Evolutionary conservation across 164 flowering plant genomes (phyloP), one percentile per base, ranked within the genome.

Genomic region (Protea cynaroides): DNA sequence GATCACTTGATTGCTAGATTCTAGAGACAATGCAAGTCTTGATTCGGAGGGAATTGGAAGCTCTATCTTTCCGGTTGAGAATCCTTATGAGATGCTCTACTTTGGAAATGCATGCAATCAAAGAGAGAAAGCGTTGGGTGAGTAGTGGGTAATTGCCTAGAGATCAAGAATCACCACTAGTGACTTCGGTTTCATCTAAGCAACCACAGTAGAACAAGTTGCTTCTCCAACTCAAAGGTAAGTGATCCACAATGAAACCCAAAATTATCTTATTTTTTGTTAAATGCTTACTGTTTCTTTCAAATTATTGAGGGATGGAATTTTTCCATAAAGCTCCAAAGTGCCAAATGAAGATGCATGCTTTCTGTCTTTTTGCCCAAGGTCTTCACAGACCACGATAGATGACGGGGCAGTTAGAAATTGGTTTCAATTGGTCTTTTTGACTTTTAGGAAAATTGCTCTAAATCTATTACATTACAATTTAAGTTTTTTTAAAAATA

Each of bases 41-140:
- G 79, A 64, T 43, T 40, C 65, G 38, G 75, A n/a, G 59, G 71
- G 47, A 2, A 36, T 22, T 56, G 71, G 49, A 2, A 36, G 40
- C 59, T 69, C 63, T 53, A 66, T 51, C 24, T 75, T 67, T 71
- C 56, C 78, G 18, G 13, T 64, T 29, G 69, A 54, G 8, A 74
- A 73, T 34, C 56, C 83, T 50, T 73, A 80, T 8, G 76, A 76
- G 46, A 84, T 85, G 89, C 80, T 85, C 14, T 84, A 90, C 62
- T 87, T 87, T 56, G 87, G 84, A 4, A 73, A 62, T 56, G 62
- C 62, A 47, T 47, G 63, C 10, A 50, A 54, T 19, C 66, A 75
- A 38, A 61, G 59, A 6, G 76, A 65, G 47, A 57, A 22, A 21
- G 64, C 59, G 47, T 58, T 59, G 25, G 22, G 58, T 0, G 65